Conservation (phyloP, 148 eudicot species). For the Cornus florida region DNA sequence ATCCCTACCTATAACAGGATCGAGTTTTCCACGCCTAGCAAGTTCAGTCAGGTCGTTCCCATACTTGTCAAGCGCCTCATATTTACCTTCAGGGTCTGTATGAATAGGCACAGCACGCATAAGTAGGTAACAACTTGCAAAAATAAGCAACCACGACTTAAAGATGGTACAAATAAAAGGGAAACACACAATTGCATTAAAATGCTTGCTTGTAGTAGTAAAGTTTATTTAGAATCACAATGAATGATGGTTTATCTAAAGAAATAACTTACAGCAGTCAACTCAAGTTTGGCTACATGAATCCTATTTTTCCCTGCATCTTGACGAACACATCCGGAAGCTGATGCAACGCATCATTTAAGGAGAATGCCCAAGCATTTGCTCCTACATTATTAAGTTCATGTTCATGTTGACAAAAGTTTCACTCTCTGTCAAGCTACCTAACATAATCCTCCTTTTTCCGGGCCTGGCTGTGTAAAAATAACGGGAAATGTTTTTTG, state of each 20-base stretch:
- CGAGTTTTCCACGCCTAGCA: slow-evolving; percentile 93
- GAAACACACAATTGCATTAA: background rate
- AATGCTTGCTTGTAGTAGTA: background rate
- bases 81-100: slow-evolving; percentile 92
- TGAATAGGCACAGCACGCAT: background rate
- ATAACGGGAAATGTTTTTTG: too few species aligned
- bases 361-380: too few species aligned
- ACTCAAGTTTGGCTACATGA: too few species aligned
- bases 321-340: too few species aligned
- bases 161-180: background rate
- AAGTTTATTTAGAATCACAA: background rate
- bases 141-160: background rate
- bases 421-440: too few species aligned
- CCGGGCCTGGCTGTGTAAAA: too few species aligned
- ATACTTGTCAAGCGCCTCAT: slow-evolving; percentile 90
- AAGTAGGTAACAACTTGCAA: slow-evolving; percentile 4
- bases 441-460: too few species aligned
- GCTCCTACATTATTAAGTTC: too few species aligned
- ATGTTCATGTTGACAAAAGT: too few species aligned
- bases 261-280: background rate
- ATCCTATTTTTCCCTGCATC: too few species aligned
- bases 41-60: slow-evolving; percentile 94
- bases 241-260: background rate
- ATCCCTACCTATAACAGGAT: slow-evolving; percentile 96
- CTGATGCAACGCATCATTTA: too few species aligned